Base-by-base conservation (phyloP, 257 asterid species). In the Capsicum baccatum region DNA sequence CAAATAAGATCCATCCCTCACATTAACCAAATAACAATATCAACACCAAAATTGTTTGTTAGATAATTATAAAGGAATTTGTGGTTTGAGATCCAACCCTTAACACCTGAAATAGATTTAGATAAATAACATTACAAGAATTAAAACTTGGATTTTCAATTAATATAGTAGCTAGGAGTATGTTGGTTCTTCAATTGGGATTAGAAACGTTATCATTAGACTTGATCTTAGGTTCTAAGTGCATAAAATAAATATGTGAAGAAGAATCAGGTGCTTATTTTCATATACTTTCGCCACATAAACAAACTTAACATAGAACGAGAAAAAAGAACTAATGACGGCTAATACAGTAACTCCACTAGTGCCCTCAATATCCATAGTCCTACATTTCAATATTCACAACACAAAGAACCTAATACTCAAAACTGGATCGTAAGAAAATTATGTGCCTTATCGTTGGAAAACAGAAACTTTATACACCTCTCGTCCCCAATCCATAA, bases 351-450 rank as follows among this genome's bases (percentile, higher is more conserved):
- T 71, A 70, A 70, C n/a, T 81, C 85, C 66, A 84, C 86, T 86
- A 84, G 80, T 68, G 55, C 64, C 80, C 88, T 86, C 79, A 79
- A 71, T 79, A 83, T 26, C 33, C 33, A 26, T 26, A 26, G 33
- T 26, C 33, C 33, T 26, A 26, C 33, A 26, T 26, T 26, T 76
- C 85, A 79, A 85, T 84, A 80, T 66, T 84, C 88, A 67, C 70
- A 83, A 86, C 80, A 48, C 79, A 85, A 78, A 83, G 84, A 69
- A 89, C 58, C 89, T 48, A 83, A 82, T 11, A 70, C 81, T 83
- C 94, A 91, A 90, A 92, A 94, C 84, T 91, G 87, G 80, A 86
- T 89, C 92, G 80, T 70, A 83, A 47, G 79, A 67, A 71, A 83
- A 87, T 91, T 87, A 84, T 11, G 82, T 83, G 85, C 59, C 89